These are phyloP conservation scores for Jatropha podagrica DNA, from an alignment of 441 rosid genomes.

Conservation along the genomic window DNA sequence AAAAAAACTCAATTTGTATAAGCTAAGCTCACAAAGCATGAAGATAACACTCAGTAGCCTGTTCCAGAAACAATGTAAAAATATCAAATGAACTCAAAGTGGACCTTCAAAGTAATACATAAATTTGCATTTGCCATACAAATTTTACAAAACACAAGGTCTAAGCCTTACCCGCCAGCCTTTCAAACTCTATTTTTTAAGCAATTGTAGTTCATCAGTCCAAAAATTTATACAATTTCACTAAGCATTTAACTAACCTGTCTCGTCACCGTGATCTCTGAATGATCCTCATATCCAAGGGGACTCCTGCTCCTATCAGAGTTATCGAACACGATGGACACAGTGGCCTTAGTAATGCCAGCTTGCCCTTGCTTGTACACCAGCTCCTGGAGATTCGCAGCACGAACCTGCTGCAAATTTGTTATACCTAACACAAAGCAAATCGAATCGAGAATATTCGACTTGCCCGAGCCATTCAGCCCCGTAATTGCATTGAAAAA, in stretches of 20 bases:
- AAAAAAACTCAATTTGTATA: background rate
- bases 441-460: constrained; percentile 93
- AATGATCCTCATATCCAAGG: constrained; percentile 82
- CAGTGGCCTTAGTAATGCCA: constrained; percentile 95
- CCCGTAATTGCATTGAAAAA: constrained; percentile 97
- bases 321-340: constrained; percentile 82
- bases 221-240: background rate
- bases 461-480: constrained; percentile 95
- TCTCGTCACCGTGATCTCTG: constrained; percentile 88
- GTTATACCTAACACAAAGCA: constrained; percentile 97
- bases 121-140: background rate
- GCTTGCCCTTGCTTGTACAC: constrained; percentile 99
- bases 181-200: background rate
- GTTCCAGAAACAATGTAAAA: background rate
- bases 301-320: constrained; percentile 78
- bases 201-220: background rate
- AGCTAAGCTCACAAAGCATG: background rate
- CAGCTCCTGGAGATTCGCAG: constrained; percentile 94
- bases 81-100: background rate
- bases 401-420: constrained; percentile 96
- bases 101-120: background rate
- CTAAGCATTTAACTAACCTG: constrained; percentile 49
- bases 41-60: background rate
- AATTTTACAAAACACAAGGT: background rate
- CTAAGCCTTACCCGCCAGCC: background rate